Evolutionary conservation across 352 stramenopile genomes (phyloP).

Genomic region (Globisporangium recalcitrans): DNA sequence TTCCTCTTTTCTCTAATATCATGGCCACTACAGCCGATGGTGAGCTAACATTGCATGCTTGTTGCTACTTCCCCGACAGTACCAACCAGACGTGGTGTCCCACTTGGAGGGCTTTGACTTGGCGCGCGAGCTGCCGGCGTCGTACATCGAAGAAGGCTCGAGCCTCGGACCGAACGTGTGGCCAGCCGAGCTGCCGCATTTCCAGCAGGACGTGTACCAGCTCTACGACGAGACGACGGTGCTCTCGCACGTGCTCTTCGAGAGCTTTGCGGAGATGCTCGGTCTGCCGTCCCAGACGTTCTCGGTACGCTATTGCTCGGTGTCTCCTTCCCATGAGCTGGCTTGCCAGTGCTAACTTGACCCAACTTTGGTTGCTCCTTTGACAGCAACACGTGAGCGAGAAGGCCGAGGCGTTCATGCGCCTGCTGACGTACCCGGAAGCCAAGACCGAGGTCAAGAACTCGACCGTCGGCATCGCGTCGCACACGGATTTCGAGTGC

Average conservation of each 20-base stretch:
- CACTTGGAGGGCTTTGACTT: conserved; percentile 76
- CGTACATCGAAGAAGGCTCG: conserved; percentile 52
- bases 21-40: background rate
- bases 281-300: conserved; percentile 54
- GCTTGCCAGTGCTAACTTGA: background rate
- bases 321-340: background rate
- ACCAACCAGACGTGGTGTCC: conserved; percentile 72
- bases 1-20: background rate
- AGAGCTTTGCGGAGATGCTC: conserved; percentile 80
- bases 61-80: conserved; percentile 23
- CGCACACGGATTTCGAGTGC: conserved; percentile 82
- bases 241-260: conserved; percentile 60
- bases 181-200: conserved; percentile 51
- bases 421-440: conserved; percentile 68
- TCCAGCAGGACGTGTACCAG: conserved; percentile 61
- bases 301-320: conserved; percentile 23
- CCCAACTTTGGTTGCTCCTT: background rate
- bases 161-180: conserved; percentile 78
- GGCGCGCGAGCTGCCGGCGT: conserved; percentile 45
- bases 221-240: conserved; percentile 72
- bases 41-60: background rate
- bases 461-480: conserved; percentile 69
- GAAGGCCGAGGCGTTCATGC: conserved; percentile 74
- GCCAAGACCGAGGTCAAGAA: conserved; percentile 38
- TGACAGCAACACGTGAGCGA: conserved; percentile 61